Base-by-base conservation (phyloP, 2,329 filamentous ascomycete genomes). In the Corynespora cassiicola region DNA sequence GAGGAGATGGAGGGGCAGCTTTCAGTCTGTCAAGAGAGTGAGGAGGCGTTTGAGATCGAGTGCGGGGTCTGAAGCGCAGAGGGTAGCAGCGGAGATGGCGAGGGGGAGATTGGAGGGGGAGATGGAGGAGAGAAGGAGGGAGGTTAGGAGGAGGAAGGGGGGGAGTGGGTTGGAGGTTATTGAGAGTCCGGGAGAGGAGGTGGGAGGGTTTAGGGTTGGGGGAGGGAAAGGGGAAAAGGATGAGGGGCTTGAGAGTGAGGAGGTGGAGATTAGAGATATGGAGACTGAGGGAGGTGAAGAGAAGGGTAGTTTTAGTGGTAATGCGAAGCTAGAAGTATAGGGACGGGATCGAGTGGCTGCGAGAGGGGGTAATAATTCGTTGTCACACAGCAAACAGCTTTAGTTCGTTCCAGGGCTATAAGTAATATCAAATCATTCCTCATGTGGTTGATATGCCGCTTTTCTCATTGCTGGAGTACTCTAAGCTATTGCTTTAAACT, bases 41-140 rank as follows among this genome's bases (percentile, higher is more conserved):
- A 36, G 42, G 9, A 39, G 39, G 15, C 43, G 40, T 18, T 31
- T 45, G 16, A 46, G 54, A 20, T 52, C 44, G 6, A 54, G 45
- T 25, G 33, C 44, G 22, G 63, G 61, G 15, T 45, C 45, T 21
- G 56, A 59, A 15, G 38, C 35, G 20, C 42, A 63, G 20, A 55
- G 59, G 8, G 22, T 56, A 12, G 66, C 66, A 18, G 60, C 57
- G 5, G 63, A 68, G 32, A 56, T 58, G 42, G 71, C 72, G 14
- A 57, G 66, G 18, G 52, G 61, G 38, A 51, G 72, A 35, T 41
- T 75, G 36, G 65, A 65, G 34, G 28, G 66, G 23, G 72, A 75
- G 58, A 58, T 60, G 38, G 52, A 58, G 36, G 66, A 59, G 27
- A 42, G 61, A 18, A 48, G 42, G 39, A 25, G 24, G 5, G 45